Evolutionary conservation across 306 rosid genomes (phyloP).

Genomic region (Cicer cuneatum): DNA sequence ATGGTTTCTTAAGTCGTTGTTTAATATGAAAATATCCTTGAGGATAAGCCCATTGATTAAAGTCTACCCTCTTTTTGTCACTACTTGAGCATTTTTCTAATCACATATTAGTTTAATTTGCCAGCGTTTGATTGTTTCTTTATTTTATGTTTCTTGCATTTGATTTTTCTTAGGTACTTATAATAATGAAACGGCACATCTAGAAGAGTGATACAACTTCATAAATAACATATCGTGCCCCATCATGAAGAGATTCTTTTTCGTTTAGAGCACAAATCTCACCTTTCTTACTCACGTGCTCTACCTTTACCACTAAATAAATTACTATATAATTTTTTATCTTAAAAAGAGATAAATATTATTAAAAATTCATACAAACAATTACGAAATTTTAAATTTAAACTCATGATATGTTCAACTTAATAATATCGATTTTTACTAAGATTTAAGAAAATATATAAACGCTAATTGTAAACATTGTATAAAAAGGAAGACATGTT

Average conservation of each 20-base stretch:
- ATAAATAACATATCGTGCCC: slow-evolving; percentile 1
- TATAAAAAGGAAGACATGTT: background rate
- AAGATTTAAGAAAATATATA: no score
- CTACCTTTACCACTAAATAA: background rate
- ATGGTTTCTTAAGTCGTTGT: background rate
- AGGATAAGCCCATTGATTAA: slow-evolving; percentile 30
- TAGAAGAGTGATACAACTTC: slow-evolving; percentile 22
- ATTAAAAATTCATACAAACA: no score
- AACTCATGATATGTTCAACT: no score
- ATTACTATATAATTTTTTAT: no score
- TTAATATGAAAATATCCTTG: slow-evolving; percentile 14
- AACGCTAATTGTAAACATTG: background rate
- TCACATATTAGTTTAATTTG: background rate
- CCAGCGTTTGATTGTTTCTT: slow-evolving; percentile 12
- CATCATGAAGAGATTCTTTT: slow-evolving; percentile 21
- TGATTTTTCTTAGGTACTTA: slow-evolving; percentile 25
- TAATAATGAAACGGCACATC: slow-evolving; percentile 32
- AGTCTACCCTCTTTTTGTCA: slow-evolving; percentile 37
- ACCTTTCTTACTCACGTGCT: slow-evolving; percentile 16
- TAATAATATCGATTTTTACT: no score
- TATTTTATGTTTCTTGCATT: slow-evolving; percentile 23
- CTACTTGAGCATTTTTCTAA: background rate
- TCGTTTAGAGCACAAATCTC: background rate
- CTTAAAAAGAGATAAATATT: no score
- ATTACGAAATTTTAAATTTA: no score